Base-by-base conservation (phyloP, 495 filamentous ascomycete species). In the Podospora tetraspora region DNA sequence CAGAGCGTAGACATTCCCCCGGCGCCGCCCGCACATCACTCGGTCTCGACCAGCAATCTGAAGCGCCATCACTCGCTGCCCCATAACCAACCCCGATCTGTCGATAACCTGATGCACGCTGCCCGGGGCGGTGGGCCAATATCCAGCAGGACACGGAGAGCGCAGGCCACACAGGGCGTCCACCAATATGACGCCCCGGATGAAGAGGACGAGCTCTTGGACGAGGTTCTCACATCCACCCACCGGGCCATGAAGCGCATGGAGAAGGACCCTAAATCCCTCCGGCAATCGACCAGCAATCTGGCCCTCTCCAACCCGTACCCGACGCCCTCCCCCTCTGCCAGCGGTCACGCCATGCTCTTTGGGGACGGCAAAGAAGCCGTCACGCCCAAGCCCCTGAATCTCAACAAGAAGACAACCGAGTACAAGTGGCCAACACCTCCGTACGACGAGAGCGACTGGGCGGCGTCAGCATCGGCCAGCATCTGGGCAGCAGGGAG, bases 181-280 rank as follows among this genome's bases (percentile, higher is more conserved):
- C 89, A 88, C 16, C 91, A 94, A 72, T 96, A 97, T 74, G 96
- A 98, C 78, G 96, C 93, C 4, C 92, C 96, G 1, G 93, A 97
- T 74, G 95, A 99, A 78, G 93, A 98, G 73, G 95, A 98, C 69
- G 95, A 99, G 78, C 86, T 99, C 13, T 82, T 97, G 12, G 93
- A 97, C 73, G 95, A 98, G 78, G 94, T 81, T 66, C 68, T 86
- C 72, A 71, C 81, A 72, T 81, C 81, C 43, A 83, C 84, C 5
- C 81, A 81, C 22, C 72, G 76, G 19, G 85, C 79, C 1, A 83
- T 84, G 78, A 84, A 83, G 67, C 78, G 77, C 60, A 74, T 86
- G 43, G 81, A 86, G 70, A 79, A 82, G 72, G 81, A 85, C 61
- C 76, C 78, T 61, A 81, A 83, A 71, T 74, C 82, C 34, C 79